phyloP scores from a whole-genome alignment of 371 early-diverging fungal genomes.

The Gilbertella persicaria region DNA sequence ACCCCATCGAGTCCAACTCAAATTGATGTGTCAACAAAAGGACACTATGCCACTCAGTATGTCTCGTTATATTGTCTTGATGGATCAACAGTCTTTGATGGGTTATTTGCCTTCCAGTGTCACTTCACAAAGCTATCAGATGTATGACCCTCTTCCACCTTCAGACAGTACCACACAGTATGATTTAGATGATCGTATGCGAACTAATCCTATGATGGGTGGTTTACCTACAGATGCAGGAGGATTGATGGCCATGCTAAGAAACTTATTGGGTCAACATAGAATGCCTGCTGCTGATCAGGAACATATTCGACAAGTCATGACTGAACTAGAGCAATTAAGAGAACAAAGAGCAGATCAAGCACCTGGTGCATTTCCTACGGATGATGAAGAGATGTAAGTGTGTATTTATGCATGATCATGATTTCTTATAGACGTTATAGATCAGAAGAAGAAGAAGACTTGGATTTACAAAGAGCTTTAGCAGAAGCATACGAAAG shows the following conservation, averaged over 20 bases:
- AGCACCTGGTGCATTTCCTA: constrained; percentile 49
- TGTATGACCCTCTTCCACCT: constrained; percentile 82
- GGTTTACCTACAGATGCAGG: constrained; percentile 12
- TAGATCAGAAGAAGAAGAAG: constrained; percentile 30
- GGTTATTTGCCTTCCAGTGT: constrained; percentile 58
- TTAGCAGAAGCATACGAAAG: constrained; percentile 30
- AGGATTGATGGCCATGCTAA: constrained; percentile 19
- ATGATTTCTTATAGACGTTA: constrained; percentile 20
- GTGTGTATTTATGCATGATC: constrained; percentile 4
- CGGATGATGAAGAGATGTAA: constrained; percentile 21
- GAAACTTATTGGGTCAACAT: constrained; percentile 19
- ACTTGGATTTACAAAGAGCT: constrained; percentile 34
- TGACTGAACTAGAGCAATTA: constrained; percentile 30
- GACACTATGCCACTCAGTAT: constrained; percentile 58
- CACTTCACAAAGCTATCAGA: constrained; percentile 57
- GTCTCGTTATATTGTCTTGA: constrained; percentile 74
- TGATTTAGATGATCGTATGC: constrained; percentile 34
- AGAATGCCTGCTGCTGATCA: constrained; percentile 18
- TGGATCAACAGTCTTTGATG: constrained; percentile 60
- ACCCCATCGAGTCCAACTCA: constrained; percentile 16
- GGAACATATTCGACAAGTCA: constrained; percentile 24
- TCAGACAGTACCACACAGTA: constrained; percentile 54
- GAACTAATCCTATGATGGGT: neutral
- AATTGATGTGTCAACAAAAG: constrained; percentile 18
- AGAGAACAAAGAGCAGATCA: constrained; percentile 22